A percentile compares a stretch with the other conserved stretches of the same genome.
Evolutionary conservation across 2,329 filamentous ascomycete genomes (phyloP).

Genomic region (Trichoderma sp.): DNA sequence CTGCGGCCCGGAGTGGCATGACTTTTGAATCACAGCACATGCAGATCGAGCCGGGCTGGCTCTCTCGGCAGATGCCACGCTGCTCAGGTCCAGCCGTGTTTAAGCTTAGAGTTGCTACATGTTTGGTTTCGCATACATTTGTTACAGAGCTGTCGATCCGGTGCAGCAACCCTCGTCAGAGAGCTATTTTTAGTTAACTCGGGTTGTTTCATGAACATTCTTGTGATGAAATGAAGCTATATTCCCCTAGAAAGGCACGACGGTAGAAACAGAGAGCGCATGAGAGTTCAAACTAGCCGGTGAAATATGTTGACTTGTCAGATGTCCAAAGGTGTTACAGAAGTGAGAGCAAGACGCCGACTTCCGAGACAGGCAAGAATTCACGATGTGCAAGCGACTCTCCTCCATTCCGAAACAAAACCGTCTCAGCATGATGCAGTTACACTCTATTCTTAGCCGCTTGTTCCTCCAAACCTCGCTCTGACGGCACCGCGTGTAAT

Average conservation of each 20-base stretch:
- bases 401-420: neutral
- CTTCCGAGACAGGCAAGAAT: neutral
- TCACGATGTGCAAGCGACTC: neutral
- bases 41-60: neutral
- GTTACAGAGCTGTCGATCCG: neutral
- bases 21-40: neutral
- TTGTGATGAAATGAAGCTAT: neutral
- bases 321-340: neutral
- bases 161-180: neutral
- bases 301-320: neutral
- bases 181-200: neutral
- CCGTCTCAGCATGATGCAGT: neutral
- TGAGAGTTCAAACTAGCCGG: neutral
- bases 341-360: neutral
- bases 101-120: neutral
- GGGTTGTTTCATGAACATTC: neutral
- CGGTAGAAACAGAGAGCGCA: neutral
- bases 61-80: neutral
- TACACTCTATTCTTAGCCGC: neutral
- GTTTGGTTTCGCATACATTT: neutral
- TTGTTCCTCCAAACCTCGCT: neutral
- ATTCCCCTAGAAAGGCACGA: neutral
- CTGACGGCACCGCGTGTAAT: neutral
- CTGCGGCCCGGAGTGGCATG: neutral
- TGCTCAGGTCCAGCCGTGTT: neutral